These are phyloP conservation scores for Tetrapisispora taiwanensis DNA, from an alignment of 805 yeast genomes.

Conservation along the genomic window DNA sequence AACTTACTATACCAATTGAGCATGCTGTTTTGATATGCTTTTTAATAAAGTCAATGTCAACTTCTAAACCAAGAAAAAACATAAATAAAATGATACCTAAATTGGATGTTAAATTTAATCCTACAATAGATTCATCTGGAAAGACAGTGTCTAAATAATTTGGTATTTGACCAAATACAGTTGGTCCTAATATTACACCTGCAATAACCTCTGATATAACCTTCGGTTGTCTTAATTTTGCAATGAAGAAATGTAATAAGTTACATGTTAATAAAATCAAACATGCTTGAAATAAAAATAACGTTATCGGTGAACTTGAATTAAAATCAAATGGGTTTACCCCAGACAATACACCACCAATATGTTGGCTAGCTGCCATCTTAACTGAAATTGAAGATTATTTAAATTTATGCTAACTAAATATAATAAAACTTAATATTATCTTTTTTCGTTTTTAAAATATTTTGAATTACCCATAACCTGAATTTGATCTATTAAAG, in stretches of 20 bases:
- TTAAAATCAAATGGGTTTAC: conserved; percentile 55
- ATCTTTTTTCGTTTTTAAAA: too few species aligned
- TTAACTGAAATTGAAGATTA: background rate
- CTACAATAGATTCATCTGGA: conserved; percentile 52
- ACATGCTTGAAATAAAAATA: conserved; percentile 61
- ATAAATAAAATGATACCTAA: conserved; percentile 65
- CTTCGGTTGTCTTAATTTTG: conserved; percentile 58
- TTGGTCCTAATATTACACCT: conserved; percentile 67
- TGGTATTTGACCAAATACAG: conserved; percentile 65
- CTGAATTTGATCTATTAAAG: too few species aligned
- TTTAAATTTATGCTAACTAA: too few species aligned
- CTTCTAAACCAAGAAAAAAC: conserved; percentile 73
- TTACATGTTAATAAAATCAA: conserved; percentile 53
- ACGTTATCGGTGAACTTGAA: conserved; percentile 49
- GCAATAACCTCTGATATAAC: conserved; percentile 76
- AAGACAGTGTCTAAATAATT: conserved; percentile 55
- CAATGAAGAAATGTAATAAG: conserved; percentile 48
- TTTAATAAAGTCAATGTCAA: conserved; percentile 54
- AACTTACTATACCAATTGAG: conserved; percentile 57
- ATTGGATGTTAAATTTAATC: conserved; percentile 58
- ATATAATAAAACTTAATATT: too few species aligned
- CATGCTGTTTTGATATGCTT: conserved; percentile 53
- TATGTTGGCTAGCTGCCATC: conserved; percentile 12
- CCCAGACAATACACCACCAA: conserved; percentile 66
- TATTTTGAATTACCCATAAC: too few species aligned